phyloP scores from a whole-genome alignment of 2,329 filamentous ascomycete genomes.

The Trichoderma sp. region DNA sequence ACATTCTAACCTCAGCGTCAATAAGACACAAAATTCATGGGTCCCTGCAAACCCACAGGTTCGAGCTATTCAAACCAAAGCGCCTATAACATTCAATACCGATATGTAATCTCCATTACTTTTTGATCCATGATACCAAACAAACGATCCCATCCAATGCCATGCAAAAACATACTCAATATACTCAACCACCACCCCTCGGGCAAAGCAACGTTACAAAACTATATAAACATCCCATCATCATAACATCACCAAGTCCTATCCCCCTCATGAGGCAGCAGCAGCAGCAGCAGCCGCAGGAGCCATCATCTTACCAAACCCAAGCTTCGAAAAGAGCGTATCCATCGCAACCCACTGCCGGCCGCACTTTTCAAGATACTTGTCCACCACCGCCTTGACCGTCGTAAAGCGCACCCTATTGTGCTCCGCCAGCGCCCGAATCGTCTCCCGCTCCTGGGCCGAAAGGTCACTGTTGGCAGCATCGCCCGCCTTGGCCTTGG shows the following conservation, averaged over 20 bases:
- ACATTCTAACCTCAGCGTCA: too few relatives aligned
- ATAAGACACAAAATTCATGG: too few relatives aligned
- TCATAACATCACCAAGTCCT: not conserved
- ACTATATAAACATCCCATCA: slow-evolving; percentile 7
- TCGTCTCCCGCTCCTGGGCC: slow-evolving; percentile 62
- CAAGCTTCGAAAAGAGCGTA: slow-evolving; percentile 72
- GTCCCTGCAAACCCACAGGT: too few relatives aligned
- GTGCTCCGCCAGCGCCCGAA: slow-evolving; percentile 74
- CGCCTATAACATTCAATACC: not conserved
- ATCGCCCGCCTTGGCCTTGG: slow-evolving; percentile 56
- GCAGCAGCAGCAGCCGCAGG: not conserved
- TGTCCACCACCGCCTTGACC: slow-evolving; percentile 75
- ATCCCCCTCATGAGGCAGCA: not conserved
- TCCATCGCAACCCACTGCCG: slow-evolving; percentile 95
- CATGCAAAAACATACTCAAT: not conserved
- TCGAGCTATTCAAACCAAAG: not conserved
- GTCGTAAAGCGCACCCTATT: slow-evolving; percentile 80
- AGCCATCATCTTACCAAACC: slow-evolving; percentile 49
- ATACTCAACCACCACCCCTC: not conserved
- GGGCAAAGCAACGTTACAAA: not conserved
- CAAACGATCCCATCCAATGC: not conserved
- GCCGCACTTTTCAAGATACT: slow-evolving; percentile 86
- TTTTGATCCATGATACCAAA: not conserved
- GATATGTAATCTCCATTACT: not conserved
- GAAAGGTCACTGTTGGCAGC: slow-evolving; percentile 48